Evolutionary conservation across 2,329 filamentous ascomycete species (phyloP), one percentile per base, ranked within the genome.

Genomic region (Verruconis gallopava): DNA sequence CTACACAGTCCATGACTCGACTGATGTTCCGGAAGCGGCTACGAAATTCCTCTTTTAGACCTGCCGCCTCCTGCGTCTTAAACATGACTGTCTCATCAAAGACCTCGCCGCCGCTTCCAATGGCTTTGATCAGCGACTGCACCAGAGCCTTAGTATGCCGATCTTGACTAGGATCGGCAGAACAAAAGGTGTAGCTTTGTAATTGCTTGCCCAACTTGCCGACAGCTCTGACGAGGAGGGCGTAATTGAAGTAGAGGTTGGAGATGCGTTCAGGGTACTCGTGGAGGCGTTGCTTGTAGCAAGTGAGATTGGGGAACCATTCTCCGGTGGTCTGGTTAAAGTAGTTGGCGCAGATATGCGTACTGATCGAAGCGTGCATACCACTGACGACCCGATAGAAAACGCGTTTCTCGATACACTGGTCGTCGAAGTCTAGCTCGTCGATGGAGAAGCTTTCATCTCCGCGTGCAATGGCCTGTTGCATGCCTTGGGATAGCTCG

Each of bases 201-300:
- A 96, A 71, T 51, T 88, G 80, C 18, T 84, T 82, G 11, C 81
- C 83, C 5, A 96, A 73, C 64, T 98, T 98, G 41, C 85, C 82
- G 32, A 96, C 75, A 11, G 91, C 91, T 38, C 91, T 82, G 19
- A 89, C 81, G 32, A 98, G 72, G n/a, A 98, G 73, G 1, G 91
- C 91, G 56, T 94, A 98, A 73, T 98, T 96, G 69, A 98, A 98
- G 68, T 98, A 98, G 38, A 98, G 72, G 61, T 98, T 98, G 51
- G 88, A 91, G 55, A 98, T 83, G 46, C 89, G 82, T 51, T 98
- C 91, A 0, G 89, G 85, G 57, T 83, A 77, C 17, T 72, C 69
- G 60, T 94, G 84, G 13, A 98, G 73, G n/a, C 91, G 78, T 22
- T 78, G 67, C 56, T 83, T 77, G 70, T 94, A 98, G 69, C 91